Percentiles rank a stretch among this genome's conserved stretches.
Evolutionary conservation across 73 alveolate genomes (phyloP).

Genomic region (Paraurostyla sp.): DNA sequence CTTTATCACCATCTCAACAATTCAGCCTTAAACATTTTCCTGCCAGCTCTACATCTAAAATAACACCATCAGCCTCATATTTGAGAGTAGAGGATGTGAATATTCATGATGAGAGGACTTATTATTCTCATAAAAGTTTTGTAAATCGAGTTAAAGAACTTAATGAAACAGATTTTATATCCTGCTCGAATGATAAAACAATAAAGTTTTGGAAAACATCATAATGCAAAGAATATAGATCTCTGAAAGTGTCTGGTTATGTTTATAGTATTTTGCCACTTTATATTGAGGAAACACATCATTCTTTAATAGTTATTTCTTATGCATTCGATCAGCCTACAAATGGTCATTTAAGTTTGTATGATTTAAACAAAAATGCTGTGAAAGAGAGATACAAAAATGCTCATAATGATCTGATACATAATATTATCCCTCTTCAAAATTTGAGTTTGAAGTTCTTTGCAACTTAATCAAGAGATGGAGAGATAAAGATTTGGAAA

Average conservation of each 20-base stretch:
- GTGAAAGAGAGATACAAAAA: constrained; percentile 45
- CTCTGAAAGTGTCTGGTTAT: constrained; percentile 42
- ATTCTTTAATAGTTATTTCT: constrained; percentile 1
- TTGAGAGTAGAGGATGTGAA: constrained; percentile 40
- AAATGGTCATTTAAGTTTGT: constrained; percentile 34
- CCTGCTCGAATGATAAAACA: constrained; percentile 53
- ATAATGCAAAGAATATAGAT: constrained; percentile 51
- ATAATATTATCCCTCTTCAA: not conserved
- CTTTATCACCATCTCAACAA: not conserved
- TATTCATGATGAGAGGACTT: constrained; percentile 41
- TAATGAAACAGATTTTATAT: constrained; percentile 36
- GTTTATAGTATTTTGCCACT: constrained; percentile 39
- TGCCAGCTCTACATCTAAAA: constrained; percentile 29
- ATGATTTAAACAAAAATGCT: constrained; percentile 26
- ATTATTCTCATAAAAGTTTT: constrained; percentile 43
- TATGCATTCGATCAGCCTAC: constrained; percentile 54
- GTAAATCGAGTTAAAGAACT: constrained; percentile 40
- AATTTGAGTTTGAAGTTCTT: constrained; percentile 30
- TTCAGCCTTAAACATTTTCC: constrained; percentile 23
- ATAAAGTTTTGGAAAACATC: constrained; percentile 52
- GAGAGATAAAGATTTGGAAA: constrained; percentile 50
- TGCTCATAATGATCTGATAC: constrained; percentile 48
- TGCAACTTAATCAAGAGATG: constrained; percentile 52
- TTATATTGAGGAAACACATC: constrained; percentile 43
- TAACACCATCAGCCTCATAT: constrained; percentile 50